Evolutionary conservation across 768 basidiomycete genomes (phyloP).

Genomic region (Jaapia argillacea): DNA sequence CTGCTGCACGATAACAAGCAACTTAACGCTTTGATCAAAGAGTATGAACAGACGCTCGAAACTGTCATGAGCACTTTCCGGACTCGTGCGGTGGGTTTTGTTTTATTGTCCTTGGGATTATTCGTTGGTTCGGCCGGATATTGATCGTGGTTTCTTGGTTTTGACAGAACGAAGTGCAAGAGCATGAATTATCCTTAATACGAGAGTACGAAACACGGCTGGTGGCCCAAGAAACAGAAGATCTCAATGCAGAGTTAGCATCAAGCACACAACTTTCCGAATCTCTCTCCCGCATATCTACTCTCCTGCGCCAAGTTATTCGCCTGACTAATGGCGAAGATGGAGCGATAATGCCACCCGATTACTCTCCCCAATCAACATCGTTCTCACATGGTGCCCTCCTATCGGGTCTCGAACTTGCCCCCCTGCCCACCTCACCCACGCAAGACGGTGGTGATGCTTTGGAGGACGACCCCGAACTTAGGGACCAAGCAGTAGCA

Average conservation of each 20-base stretch:
- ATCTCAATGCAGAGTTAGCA: constrained; percentile 44
- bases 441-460: constrained; percentile 1
- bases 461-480: constrained; percentile 12
- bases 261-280: constrained; percentile 57
- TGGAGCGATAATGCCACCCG: constrained; percentile 9
- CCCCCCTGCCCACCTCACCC: too few species aligned
- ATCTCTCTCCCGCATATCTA: constrained; percentile 61
- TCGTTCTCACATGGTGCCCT: constrained; percentile 1
- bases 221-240: constrained; percentile 63
- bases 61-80: constrained; percentile 90
- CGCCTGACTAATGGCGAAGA: constrained; percentile 66
- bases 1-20: constrained; percentile 96
- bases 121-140: too few species aligned
- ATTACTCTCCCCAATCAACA: constrained; percentile 8
- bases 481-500: constrained; percentile 25
- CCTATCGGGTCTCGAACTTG: neutral
- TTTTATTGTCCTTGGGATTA: too few species aligned
- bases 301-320: constrained; percentile 58
- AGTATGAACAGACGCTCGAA: constrained; percentile 95
- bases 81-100: constrained; percentile 69
- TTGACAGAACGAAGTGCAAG: constrained; percentile 79
- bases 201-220: constrained; percentile 87
- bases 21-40: constrained; percentile 80
- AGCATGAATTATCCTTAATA: constrained; percentile 81
- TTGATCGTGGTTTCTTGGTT: too few species aligned